A percentile compares a stretch with the other conserved stretches of the same genome.
Evolutionary conservation across 208 protist genomes (phyloP).

Genomic region (Tritrichomonas musculus): DNA sequence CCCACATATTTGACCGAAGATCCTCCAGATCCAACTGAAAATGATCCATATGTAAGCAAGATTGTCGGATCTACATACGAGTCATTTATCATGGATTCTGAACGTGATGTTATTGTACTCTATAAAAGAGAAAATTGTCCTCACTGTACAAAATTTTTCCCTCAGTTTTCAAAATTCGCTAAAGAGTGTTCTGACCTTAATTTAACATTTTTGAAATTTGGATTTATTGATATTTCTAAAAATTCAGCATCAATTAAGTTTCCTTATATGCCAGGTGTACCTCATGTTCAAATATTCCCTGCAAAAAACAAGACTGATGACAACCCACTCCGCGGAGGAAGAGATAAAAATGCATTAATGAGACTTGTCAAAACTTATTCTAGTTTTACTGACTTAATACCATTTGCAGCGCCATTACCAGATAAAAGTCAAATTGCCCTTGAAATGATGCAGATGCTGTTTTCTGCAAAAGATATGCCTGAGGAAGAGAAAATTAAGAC

Average conservation of each 20-base stretch:
- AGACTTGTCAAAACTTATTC: not conserved
- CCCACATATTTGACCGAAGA: not conserved
- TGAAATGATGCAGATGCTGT: not conserved
- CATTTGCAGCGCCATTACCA: not conserved
- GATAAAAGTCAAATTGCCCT: not conserved
- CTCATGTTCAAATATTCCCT: not conserved
- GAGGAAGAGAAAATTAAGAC: not conserved
- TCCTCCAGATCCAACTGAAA: not conserved
- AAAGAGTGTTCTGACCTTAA: not conserved
- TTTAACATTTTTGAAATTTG: not conserved
- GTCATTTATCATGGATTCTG: not conserved
- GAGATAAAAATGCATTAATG: not conserved
- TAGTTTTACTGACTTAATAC: not conserved
- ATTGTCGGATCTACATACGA: not conserved
- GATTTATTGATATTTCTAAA: not conserved
- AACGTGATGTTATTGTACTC: not conserved
- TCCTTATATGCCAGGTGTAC: slow-evolving; percentile 4
- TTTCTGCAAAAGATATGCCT: not conserved
- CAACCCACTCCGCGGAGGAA: not conserved
- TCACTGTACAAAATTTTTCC: slow-evolving; percentile 11
- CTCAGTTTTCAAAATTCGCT: not conserved
- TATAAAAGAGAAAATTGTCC: not conserved
- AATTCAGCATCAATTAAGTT: not conserved
- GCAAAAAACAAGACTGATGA: slow-evolving; percentile 1
- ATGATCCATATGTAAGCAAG: too few relatives aligned